A percentile compares a stretch with the other conserved stretches of the same genome.
phyloP scores from a whole-genome alignment of 2,329 filamentous ascomycete species.

The Colletotrichum sp. region DNA sequence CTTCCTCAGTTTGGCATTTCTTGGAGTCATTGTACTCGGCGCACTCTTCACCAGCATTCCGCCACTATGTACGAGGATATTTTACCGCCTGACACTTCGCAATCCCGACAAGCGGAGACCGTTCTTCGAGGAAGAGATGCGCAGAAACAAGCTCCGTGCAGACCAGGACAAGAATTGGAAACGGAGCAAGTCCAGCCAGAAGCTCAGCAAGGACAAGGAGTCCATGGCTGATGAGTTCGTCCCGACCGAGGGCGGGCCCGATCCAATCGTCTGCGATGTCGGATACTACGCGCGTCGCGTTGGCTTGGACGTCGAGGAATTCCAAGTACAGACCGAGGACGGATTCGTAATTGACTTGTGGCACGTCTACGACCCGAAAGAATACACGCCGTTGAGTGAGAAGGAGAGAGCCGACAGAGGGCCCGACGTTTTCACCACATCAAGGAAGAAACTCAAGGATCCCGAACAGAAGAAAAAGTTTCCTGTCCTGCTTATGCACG shows the following conservation, averaged over 20 bases:
- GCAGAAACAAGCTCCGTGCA: slow-evolving; percentile 59
- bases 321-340: slow-evolving; percentile 89
- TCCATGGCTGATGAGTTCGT: slow-evolving; percentile 62
- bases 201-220: slow-evolving; percentile 45
- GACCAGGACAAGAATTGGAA: slow-evolving; percentile 70
- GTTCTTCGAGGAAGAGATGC: slow-evolving; percentile 76
- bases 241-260: slow-evolving; percentile 80
- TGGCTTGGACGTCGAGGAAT: slow-evolving; percentile 83
- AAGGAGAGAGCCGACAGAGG: slow-evolving; percentile 59
- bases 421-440: slow-evolving; percentile 65
- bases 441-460: slow-evolving; percentile 40
- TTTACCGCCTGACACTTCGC: slow-evolving; percentile 60
- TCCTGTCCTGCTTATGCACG: slow-evolving; percentile 86
- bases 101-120: slow-evolving; percentile 66
- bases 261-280: slow-evolving; percentile 79
- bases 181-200: slow-evolving; percentile 41
- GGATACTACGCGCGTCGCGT: slow-evolving; percentile 87
- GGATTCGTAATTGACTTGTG: slow-evolving; percentile 89
- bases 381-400: slow-evolving; percentile 61
- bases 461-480: slow-evolving; percentile 65
- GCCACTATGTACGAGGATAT: slow-evolving; percentile 49
- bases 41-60: slow-evolving; percentile 73
- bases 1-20: slow-evolving; percentile 78
- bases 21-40: slow-evolving; percentile 77
- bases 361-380: slow-evolving; percentile 86